These are phyloP conservation scores for Picochlorum costavermella DNA, from an alignment of 139 green algal genomes.

Conservation along the genomic window DNA sequence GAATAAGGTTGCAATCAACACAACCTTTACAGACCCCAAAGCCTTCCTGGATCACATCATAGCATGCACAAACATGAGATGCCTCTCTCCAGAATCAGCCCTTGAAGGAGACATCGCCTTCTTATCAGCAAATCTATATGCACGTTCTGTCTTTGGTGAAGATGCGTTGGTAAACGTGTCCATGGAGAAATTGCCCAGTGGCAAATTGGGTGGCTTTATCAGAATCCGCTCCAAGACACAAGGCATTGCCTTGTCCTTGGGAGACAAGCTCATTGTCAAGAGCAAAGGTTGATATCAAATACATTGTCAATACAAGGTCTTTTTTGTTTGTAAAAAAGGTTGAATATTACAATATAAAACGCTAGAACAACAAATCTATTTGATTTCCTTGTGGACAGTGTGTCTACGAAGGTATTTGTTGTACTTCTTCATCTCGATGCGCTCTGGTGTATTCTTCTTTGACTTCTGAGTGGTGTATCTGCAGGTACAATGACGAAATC, in stretches of 20 bases:
- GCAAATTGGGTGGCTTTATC: slow-evolving; percentile 87
- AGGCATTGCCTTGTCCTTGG: slow-evolving; percentile 87
- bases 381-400: slow-evolving; percentile 82
- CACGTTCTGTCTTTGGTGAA: slow-evolving; percentile 89
- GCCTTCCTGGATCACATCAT: slow-evolving; percentile 94
- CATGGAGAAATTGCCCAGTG: slow-evolving; percentile 82
- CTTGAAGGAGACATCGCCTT: slow-evolving; percentile 88
- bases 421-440: slow-evolving; percentile 87
- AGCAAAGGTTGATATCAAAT: slow-evolving; percentile 59
- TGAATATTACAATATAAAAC: background rate
- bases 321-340: background rate
- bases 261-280: slow-evolving; percentile 99
- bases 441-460: slow-evolving; percentile 14
- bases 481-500: slow-evolving; percentile 8
- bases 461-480: slow-evolving; percentile 86
- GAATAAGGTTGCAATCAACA: slow-evolving; percentile 98
- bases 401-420: slow-evolving; percentile 70
- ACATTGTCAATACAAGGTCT: background rate
- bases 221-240: slow-evolving; percentile 77
- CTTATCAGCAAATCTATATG: slow-evolving; percentile 96
- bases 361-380: slow-evolving; percentile 31
- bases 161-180: slow-evolving; percentile 96
- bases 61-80: slow-evolving; percentile 92
- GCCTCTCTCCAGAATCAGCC: slow-evolving; percentile 79
- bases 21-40: slow-evolving; percentile 73